Percentiles rank a stretch among this genome's conserved stretches.
Conservation (phyloP, 176 grass and related monocot species). For the Cenchrus americanus region DNA sequence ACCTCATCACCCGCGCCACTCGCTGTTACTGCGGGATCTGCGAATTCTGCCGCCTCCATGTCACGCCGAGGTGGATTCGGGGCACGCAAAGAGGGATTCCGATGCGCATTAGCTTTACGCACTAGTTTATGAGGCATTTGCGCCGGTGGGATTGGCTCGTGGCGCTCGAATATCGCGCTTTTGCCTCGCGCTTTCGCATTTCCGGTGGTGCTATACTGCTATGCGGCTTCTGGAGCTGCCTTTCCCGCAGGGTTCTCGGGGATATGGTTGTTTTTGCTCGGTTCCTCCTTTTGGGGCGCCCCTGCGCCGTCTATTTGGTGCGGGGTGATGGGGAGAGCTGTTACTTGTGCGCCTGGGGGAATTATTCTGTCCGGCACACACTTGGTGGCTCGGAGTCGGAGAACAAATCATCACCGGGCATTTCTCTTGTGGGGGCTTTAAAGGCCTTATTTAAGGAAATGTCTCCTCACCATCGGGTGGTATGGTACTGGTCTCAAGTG, state of each 20-base stretch:
- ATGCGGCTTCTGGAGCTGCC: slow-evolving; percentile 50
- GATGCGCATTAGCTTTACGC: slow-evolving; percentile 57
- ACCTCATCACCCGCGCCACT: background rate
- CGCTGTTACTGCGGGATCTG: slow-evolving; percentile 51
- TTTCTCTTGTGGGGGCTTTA: slow-evolving; percentile 45
- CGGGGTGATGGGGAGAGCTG: slow-evolving; percentile 42
- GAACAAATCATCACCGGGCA: slow-evolving; percentile 45
- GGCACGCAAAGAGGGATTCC: slow-evolving; percentile 50
- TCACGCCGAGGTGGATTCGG: slow-evolving; percentile 36
- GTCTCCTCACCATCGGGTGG: slow-evolving; percentile 11
- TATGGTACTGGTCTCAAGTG: slow-evolving; percentile 24
- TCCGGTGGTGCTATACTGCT: slow-evolving; percentile 43
- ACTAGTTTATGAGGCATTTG: slow-evolving; percentile 49
- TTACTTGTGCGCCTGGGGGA: slow-evolving; percentile 51
- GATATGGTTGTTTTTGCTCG: slow-evolving; percentile 49
- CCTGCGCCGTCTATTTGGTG: slow-evolving; percentile 48
- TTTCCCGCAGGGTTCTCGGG: slow-evolving; percentile 34
- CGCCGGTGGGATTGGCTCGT: slow-evolving; percentile 46
- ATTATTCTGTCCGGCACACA: slow-evolving; percentile 62
- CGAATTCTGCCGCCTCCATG: slow-evolving; percentile 28
- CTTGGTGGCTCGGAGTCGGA: slow-evolving; percentile 36
- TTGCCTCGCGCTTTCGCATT: slow-evolving; percentile 58
- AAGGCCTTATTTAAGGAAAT: slow-evolving; percentile 50
- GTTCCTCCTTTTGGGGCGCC: slow-evolving; percentile 49
- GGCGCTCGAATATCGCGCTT: slow-evolving; percentile 59